Evolutionary conservation across 2,329 filamentous ascomycete genomes (phyloP).

Genomic region (Colletotrichum kahawae): DNA sequence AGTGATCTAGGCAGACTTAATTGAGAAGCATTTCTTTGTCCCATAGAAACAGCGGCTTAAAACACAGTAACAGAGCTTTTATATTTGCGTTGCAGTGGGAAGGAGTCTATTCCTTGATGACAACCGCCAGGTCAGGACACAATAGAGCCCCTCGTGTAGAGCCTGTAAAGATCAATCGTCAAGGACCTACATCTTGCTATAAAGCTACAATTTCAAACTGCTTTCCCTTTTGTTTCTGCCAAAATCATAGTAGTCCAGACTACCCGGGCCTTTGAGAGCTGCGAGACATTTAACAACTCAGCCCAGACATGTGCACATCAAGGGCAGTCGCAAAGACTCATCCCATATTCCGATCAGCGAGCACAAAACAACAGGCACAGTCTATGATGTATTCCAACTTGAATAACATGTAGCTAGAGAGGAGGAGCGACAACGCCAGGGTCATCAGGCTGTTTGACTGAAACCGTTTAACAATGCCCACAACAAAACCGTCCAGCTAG

Average conservation of each 20-base stretch:
- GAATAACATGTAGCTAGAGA: fast-evolving
- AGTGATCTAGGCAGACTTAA: too few relatives aligned
- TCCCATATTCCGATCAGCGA: fast-evolving
- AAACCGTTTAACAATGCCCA: too few relatives aligned
- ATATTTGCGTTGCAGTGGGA: too few relatives aligned
- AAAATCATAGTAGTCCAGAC: too few relatives aligned
- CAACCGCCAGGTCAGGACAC: too few relatives aligned
- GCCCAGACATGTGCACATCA: neutral
- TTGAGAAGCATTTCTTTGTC: too few relatives aligned
- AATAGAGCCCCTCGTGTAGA: too few relatives aligned
- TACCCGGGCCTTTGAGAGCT: too few relatives aligned
- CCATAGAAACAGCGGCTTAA: too few relatives aligned
- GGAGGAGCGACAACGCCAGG: fast-evolving
- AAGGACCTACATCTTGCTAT: neutral
- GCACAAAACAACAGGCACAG: neutral
- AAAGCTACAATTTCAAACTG: neutral
- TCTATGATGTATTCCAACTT: neutral
- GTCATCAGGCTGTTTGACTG: fast-evolving
- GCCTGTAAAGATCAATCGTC: fast-evolving
- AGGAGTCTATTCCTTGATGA: too few relatives aligned
- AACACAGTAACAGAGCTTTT: too few relatives aligned
- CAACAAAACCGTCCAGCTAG: neutral
- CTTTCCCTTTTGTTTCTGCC: neutral
- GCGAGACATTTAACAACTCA: neutral
- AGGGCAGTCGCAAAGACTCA: neutral